phyloP scores from a whole-genome alignment of 106 monocot genomes.

The Acorus gramineus region DNA sequence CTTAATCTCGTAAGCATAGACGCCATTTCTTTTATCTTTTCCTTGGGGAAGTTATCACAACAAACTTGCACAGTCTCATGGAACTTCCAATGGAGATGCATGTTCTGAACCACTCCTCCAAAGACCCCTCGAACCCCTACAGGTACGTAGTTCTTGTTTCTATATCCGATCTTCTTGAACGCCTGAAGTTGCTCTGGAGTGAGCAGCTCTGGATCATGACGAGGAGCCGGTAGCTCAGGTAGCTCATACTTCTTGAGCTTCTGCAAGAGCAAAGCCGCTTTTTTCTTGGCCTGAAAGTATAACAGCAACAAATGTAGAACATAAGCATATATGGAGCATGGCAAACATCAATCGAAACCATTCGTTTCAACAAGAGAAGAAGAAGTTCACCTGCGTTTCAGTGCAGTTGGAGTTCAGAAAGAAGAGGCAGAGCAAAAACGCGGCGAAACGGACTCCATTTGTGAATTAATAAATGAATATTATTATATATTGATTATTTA shows the following conservation, averaged over 20 bases:
- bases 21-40: slow-evolving; percentile 97
- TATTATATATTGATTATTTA: too few relatives aligned
- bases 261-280: slow-evolving; percentile 88
- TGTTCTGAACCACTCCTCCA: slow-evolving; percentile 97
- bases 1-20: slow-evolving; percentile 96
- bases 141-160: slow-evolving; percentile 91
- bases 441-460: too few relatives aligned
- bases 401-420: too few relatives aligned
- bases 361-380: too few relatives aligned
- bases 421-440: too few relatives aligned
- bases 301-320: not conserved
- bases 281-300: slow-evolving; percentile 86
- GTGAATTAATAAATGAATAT: too few relatives aligned
- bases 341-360: too few relatives aligned
- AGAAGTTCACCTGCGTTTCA: too few relatives aligned
- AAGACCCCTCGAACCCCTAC: slow-evolving; percentile 97
- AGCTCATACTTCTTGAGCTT: slow-evolving; percentile 98
- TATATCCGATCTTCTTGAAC: slow-evolving; percentile 88
- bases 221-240: slow-evolving; percentile 85
- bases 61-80: slow-evolving; percentile 97
- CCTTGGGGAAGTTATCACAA: slow-evolving; percentile 94
- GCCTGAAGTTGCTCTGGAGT: slow-evolving; percentile 94
- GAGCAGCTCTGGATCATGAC: slow-evolving; percentile 90
- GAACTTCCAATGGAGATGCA: slow-evolving; percentile 99
- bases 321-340: too few relatives aligned